These are phyloP conservation scores for Amanita thiersii DNA, from an alignment of 768 basidiomycete genomes.

Conservation along the genomic window DNA sequence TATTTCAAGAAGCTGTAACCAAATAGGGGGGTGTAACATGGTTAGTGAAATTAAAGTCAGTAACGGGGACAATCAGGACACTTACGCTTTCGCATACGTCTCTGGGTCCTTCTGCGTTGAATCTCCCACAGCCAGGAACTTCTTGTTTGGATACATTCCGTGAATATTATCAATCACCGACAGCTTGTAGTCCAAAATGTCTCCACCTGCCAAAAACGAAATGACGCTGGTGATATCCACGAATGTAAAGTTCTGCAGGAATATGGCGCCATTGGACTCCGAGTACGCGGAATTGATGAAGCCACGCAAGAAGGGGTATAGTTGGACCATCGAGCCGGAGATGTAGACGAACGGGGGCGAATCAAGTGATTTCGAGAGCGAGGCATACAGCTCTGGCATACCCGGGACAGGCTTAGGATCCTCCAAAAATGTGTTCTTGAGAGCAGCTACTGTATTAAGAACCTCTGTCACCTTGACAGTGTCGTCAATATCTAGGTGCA, in stretches of 20 bases:
- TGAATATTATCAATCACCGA: constrained; percentile 29
- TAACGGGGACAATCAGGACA: not conserved
- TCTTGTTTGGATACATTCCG: constrained; percentile 34
- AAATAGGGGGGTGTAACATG: not conserved
- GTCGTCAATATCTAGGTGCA: constrained; percentile 41
- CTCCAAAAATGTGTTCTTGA: constrained; percentile 29
- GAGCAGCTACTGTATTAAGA: constrained; percentile 20
- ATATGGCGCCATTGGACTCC: constrained; percentile 27
- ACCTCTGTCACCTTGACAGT: constrained; percentile 35
- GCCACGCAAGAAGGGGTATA: constrained; percentile 35
- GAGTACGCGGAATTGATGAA: constrained; percentile 30
- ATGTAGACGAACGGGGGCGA: constrained; percentile 34
- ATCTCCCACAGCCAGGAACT: constrained; percentile 33
- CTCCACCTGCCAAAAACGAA: constrained; percentile 18
- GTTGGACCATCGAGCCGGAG: constrained; percentile 35
- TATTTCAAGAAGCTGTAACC: constrained; percentile 25
- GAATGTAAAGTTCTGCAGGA: constrained; percentile 29
- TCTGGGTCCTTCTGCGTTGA: constrained; percentile 40
- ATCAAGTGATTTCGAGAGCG: constrained; percentile 25
- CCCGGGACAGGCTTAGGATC: constrained; percentile 31
- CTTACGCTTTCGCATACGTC: constrained; percentile 33
- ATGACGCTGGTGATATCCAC: constrained; percentile 20
- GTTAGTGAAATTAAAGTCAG: no score
- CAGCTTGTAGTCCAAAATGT: constrained; percentile 26
- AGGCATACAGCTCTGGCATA: constrained; percentile 35